phyloP scores from a whole-genome alignment of 768 basidiomycete genomes.

The Suillus americanus region DNA sequence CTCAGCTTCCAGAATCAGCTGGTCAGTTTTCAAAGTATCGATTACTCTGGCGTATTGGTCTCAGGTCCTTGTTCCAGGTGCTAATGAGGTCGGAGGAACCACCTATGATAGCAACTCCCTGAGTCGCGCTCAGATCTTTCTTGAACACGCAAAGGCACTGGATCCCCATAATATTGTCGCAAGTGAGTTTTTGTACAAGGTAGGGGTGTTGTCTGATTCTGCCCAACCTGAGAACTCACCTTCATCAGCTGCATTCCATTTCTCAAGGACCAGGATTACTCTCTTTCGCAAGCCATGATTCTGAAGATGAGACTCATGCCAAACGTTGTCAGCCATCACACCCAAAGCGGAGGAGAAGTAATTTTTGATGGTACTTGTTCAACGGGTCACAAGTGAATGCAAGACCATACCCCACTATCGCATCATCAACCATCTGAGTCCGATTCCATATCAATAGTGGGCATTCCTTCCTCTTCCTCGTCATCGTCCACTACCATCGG shows the following conservation, averaged over 20 bases:
- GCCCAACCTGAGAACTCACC: background rate
- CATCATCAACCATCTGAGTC: slow-evolving; percentile 55
- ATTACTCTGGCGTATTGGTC: background rate
- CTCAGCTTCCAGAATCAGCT: slow-evolving; percentile 35
- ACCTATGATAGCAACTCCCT: slow-evolving; percentile 43
- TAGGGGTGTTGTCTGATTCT: slow-evolving; percentile 22
- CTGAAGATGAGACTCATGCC: background rate
- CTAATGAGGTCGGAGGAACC: background rate
- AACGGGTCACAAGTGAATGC: background rate
- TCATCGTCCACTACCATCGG: slow-evolving; percentile 36
- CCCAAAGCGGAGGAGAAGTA: slow-evolving; percentile 1
- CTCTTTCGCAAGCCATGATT: background rate
- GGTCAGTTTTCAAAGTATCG: slow-evolving; percentile 3
- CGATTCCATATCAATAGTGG: slow-evolving; percentile 73
- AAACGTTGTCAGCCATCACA: slow-evolving; percentile 10
- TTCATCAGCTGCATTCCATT: slow-evolving; percentile 16
- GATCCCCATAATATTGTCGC: slow-evolving; percentile 60
- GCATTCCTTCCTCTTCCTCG: slow-evolving; percentile 74
- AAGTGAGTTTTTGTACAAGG: slow-evolving; percentile 55
- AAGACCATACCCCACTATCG: background rate
- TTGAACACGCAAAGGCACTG: slow-evolving; percentile 60
- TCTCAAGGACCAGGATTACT: slow-evolving; percentile 15
- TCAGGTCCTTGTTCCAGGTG: background rate
- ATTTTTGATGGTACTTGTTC: background rate
- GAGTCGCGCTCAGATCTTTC: slow-evolving; percentile 51